Percentiles rank a stretch among this genome's conserved stretches.
These are phyloP conservation scores for Pythium rishiriense DNA, from an alignment of 352 stramenopile species.

Conservation along the genomic window DNA sequence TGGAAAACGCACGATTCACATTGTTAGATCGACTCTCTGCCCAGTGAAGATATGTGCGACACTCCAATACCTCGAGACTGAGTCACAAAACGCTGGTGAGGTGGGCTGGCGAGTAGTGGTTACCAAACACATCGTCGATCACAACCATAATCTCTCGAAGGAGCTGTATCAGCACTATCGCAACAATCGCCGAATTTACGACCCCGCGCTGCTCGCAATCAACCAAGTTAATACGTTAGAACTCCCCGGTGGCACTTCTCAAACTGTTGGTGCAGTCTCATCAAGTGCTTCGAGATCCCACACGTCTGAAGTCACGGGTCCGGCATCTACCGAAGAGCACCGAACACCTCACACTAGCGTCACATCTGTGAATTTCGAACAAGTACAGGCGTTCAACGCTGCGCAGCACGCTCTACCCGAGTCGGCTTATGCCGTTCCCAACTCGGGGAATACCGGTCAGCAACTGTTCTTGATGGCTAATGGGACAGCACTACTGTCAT, in stretches of 20 bases:
- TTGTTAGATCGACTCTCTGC: conserved; percentile 64
- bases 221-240: conserved; percentile 28
- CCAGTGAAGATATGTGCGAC: conserved; percentile 82
- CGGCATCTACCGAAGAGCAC: neutral
- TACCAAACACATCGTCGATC: conserved; percentile 72
- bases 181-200: conserved; percentile 79
- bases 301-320: neutral
- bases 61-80: conserved; percentile 43
- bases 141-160: conserved; percentile 81
- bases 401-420: conserved; percentile 16
- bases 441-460: conserved; percentile 4
- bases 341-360: neutral
- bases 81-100: neutral
- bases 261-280: neutral
- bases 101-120: conserved; percentile 66
- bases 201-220: conserved; percentile 67
- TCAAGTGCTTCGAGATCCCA: neutral
- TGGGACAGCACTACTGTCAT: conserved; percentile 4
- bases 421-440: conserved; percentile 14
- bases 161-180: conserved; percentile 76
- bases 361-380: conserved; percentile 7
- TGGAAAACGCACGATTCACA: conserved; percentile 63
- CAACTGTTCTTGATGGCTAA: conserved; percentile 13
- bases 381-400: conserved; percentile 16
- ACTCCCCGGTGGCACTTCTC: neutral